Percentiles rank a stretch among this genome's conserved stretches.
Evolutionary conservation across 495 filamentous ascomycete genomes (phyloP).

Genomic region (Hypoxylon trugodes): DNA sequence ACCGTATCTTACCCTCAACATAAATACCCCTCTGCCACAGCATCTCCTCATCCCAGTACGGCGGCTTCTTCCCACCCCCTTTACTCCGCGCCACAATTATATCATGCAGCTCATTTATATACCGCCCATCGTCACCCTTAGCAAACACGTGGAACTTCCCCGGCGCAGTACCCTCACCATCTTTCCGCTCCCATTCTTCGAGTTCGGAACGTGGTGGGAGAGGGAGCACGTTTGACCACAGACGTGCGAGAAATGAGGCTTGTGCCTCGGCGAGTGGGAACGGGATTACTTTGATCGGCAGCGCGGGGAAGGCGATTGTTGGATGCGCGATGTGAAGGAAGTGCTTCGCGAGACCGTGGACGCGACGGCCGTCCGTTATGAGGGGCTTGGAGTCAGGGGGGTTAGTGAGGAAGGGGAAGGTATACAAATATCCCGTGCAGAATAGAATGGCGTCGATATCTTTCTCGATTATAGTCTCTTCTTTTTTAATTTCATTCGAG

Average conservation of each 20-base stretch:
- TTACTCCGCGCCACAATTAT: slow-evolving; percentile 55
- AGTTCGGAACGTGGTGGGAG: slow-evolving; percentile 72
- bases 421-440: slow-evolving; percentile 79
- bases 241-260: slow-evolving; percentile 75
- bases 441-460: slow-evolving; percentile 74
- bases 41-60: slow-evolving; percentile 71
- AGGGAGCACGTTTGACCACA: slow-evolving; percentile 72
- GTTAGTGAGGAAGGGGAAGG: slow-evolving; percentile 71
- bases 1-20: slow-evolving; percentile 54
- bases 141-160: slow-evolving; percentile 70
- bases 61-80: slow-evolving; percentile 64
- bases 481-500: neutral
- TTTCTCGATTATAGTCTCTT: slow-evolving; percentile 51
- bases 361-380: slow-evolving; percentile 72
- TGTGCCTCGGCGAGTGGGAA: slow-evolving; percentile 85
- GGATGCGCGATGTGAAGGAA: slow-evolving; percentile 79
- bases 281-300: slow-evolving; percentile 83
- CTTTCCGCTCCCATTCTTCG: slow-evolving; percentile 63
- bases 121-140: slow-evolving; percentile 70
- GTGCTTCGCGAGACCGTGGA: slow-evolving; percentile 76
- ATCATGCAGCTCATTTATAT: slow-evolving; percentile 75
- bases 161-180: slow-evolving; percentile 43
- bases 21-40: slow-evolving; percentile 64
- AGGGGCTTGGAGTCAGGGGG: slow-evolving; percentile 63
- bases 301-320: slow-evolving; percentile 77